These are phyloP conservation scores for Bruguiera sexangula DNA, from an alignment of 345 rosid genomes.

Conservation along the genomic window DNA sequence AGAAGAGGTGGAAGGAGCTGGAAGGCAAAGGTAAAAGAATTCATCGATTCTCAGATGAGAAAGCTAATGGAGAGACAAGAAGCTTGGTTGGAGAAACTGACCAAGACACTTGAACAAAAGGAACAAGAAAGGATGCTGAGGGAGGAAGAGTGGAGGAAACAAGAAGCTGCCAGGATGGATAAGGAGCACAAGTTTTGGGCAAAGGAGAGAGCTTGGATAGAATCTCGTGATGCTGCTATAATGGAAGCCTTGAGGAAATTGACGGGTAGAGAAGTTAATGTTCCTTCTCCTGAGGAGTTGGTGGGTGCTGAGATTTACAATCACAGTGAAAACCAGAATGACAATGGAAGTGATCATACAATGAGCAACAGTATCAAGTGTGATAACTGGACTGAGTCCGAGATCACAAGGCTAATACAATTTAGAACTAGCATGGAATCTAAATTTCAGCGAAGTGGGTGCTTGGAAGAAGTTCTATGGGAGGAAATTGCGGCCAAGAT, in stretches of 20 bases:
- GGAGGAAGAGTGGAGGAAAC: slow-evolving; percentile 74
- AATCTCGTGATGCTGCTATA: slow-evolving; percentile 74
- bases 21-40: slow-evolving; percentile 77
- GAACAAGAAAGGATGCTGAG: slow-evolving; percentile 61
- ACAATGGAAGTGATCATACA: slow-evolving; percentile 34
- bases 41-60: slow-evolving; percentile 70
- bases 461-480: slow-evolving; percentile 46
- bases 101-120: slow-evolving; percentile 61
- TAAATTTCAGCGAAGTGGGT: slow-evolving; percentile 38
- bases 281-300: slow-evolving; percentile 34
- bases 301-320: slow-evolving; percentile 27
- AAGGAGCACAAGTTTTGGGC: slow-evolving; percentile 75
- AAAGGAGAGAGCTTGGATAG: slow-evolving; percentile 84
- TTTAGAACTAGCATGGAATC: slow-evolving; percentile 52
- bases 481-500: slow-evolving; percentile 45
- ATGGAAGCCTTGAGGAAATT: slow-evolving; percentile 67
- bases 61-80: slow-evolving; percentile 85
- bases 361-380: slow-evolving; percentile 25
- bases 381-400: slow-evolving; percentile 45
- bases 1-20: slow-evolving; percentile 52
- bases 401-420: slow-evolving; percentile 52
- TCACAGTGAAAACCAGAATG: slow-evolving; percentile 33
- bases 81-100: slow-evolving; percentile 69
- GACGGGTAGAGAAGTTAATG: slow-evolving; percentile 40
- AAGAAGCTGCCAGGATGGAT: slow-evolving; percentile 51